These are phyloP conservation scores for Leccinum sublutescens DNA, from an alignment of 768 basidiomycete species.

Conservation along the genomic window DNA sequence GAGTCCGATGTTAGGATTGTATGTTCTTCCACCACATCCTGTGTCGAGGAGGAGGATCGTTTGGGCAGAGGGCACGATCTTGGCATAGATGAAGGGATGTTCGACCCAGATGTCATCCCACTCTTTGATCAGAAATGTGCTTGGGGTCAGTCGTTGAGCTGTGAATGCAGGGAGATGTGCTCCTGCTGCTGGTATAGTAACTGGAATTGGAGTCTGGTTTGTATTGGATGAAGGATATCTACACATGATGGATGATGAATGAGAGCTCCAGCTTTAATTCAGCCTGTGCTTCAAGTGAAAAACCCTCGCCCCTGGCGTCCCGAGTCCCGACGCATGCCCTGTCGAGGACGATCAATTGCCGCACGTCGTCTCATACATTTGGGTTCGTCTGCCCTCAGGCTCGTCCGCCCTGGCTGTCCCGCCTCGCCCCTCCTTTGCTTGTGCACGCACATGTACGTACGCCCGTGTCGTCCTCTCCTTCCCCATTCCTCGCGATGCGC, in stretches of 20 bases:
- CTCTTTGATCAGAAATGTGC: slow-evolving; percentile 48
- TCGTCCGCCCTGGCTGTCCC: too few relatives aligned
- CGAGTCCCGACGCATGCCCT: too few relatives aligned
- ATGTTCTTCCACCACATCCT: slow-evolving; percentile 51
- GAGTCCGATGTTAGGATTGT: slow-evolving; percentile 39
- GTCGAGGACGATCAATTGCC: too few relatives aligned
- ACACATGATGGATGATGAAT: slow-evolving; percentile 12
- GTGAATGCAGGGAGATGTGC: slow-evolving; percentile 32
- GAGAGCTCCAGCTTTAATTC: background rate
- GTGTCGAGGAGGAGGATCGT: slow-evolving; percentile 53
- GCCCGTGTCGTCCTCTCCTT: too few relatives aligned
- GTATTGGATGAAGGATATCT: slow-evolving; percentile 1
- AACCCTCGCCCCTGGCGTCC: too few relatives aligned
- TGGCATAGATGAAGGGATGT: slow-evolving; percentile 55
- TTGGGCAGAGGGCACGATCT: slow-evolving; percentile 36
- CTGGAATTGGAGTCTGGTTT: background rate
- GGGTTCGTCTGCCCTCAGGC: too few relatives aligned
- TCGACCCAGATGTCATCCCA: slow-evolving; percentile 51
- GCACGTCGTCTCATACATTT: too few relatives aligned
- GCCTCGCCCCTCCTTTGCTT: too few relatives aligned
- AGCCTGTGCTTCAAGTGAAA: background rate
- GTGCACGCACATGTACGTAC: too few relatives aligned
- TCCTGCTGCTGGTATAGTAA: background rate
- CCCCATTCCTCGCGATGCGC: too few relatives aligned
- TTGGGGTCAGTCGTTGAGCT: slow-evolving; percentile 33